Base-by-base conservation (phyloP, 2,329 filamentous ascomycete genomes). In the Didymella glomerata region DNA sequence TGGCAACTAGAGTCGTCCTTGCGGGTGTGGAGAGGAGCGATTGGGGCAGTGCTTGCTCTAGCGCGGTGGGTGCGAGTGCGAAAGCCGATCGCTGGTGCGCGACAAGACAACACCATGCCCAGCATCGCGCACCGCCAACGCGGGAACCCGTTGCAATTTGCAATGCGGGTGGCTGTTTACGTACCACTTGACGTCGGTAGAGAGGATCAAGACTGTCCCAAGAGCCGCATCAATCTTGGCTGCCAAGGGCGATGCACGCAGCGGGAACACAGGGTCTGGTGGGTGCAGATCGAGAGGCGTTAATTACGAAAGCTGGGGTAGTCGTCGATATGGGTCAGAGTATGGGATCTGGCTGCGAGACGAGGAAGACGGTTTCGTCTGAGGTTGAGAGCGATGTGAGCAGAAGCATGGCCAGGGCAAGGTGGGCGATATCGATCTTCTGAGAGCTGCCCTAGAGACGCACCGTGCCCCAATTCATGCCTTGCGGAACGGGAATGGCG, bases 171-270 rank as follows among this genome's bases (percentile, higher is more conserved):
- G 53, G 50, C 63, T 59, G 54, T 60, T 58, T 66, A 73, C 70
- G 63, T 70, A 73, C 69, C 66, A 59, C 61, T 67, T 53, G 65
- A 64, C 60, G 65, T 68, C 57, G 65, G 60, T 48, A 52, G 56
- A 50, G 30, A 53, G 60, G 48, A 54, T 57, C 50, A 68, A 65
- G 63, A 55, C 63, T 63, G 66, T 54, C 54, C 61, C 63, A 63
- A 69, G 67, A 69, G 65, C 64, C 61, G 62, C 61, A 68, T 54
- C 46, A 44, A 60, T 65, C 66, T 70, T 70, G 68, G 68, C 68
- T 66, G 67, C 66, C 66, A 69, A 69, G 68, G 49, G 51, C 50
- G 56, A 59, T 14, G 50, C 66, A 64, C 63, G 44, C 53, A 64
- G 57, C 41, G 53, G 52, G 58, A 64, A 67, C 65, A 62, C 64